A percentile compares a stretch with the other conserved stretches of the same genome.
Conservation (phyloP, 2,329 filamentous ascomycete species). For the Alternaria conjuncta region DNA sequence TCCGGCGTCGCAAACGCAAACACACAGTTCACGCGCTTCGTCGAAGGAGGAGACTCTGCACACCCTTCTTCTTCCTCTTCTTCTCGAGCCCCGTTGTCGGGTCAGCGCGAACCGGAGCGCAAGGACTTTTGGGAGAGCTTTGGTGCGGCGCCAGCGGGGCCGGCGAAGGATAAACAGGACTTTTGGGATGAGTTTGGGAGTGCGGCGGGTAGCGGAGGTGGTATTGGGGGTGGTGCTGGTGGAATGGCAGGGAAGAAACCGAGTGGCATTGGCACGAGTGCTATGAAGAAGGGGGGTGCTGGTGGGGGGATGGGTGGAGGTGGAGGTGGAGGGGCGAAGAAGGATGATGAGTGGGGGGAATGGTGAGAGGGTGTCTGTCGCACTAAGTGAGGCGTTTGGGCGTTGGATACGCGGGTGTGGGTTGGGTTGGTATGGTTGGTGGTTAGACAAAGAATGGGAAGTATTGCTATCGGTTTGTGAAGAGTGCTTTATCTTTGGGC, state of each 20-base stretch:
- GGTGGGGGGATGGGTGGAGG: slow-evolving; percentile 24
- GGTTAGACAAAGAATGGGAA: not conserved
- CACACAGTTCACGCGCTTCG: slow-evolving; percentile 82
- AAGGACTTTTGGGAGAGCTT: slow-evolving; percentile 68
- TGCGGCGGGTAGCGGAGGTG: too few species aligned
- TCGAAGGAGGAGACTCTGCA: slow-evolving; percentile 73
- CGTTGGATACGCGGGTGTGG: not conserved
- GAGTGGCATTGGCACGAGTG: slow-evolving; percentile 67
- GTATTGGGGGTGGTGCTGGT: too few species aligned
- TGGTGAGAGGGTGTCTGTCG: slow-evolving; percentile 46
- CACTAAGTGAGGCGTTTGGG: slow-evolving; percentile 10
- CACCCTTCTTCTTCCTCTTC: slow-evolving; percentile 3
- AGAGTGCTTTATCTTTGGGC: not conserved
- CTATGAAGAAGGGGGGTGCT: slow-evolving; percentile 61
- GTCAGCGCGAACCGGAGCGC: slow-evolving; percentile 63
- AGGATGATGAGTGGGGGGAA: slow-evolving; percentile 66
- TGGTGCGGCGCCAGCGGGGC: slow-evolving; percentile 66
- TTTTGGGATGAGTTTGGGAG: slow-evolving; percentile 58
- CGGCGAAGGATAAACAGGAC: slow-evolving; percentile 59
- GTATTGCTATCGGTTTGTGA: not conserved
- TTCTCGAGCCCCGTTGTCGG: slow-evolving; percentile 19
- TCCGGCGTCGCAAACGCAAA: slow-evolving; percentile 75
- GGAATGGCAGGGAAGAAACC: slow-evolving; percentile 46
- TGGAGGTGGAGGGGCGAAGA: slow-evolving; percentile 49
- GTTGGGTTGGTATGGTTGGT: not conserved